Conservation (phyloP, 345 rosid genomes). For the Durio zibethinus region DNA sequence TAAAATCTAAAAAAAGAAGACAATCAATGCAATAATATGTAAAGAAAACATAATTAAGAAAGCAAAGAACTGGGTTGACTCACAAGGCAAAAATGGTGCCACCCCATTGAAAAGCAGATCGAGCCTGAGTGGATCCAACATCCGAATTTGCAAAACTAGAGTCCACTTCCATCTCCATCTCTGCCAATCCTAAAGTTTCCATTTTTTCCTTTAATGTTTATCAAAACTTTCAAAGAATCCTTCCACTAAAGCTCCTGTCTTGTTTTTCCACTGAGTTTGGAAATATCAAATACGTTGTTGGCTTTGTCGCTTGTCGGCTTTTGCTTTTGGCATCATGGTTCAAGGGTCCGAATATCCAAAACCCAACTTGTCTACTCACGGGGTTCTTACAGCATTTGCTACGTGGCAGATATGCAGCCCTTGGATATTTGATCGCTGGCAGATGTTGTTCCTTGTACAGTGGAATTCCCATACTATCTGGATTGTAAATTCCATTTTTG, state of each 20-base stretch:
- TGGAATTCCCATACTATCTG: background rate
- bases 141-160: background rate
- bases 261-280: background rate
- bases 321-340: background rate
- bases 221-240: background rate
- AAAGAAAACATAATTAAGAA: background rate
- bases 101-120: conserved; percentile 13
- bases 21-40: background rate
- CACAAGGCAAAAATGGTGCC: conserved; percentile 11
- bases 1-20: background rate
- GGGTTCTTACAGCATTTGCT: background rate
- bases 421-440: background rate
- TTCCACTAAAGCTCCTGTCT: background rate
- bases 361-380: background rate
- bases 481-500: background rate
- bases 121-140: background rate
- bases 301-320: background rate
- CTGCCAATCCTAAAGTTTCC: background rate
- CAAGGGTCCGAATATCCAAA: background rate
- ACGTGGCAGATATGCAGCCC: background rate
- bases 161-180: background rate
- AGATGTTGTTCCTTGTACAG: background rate
- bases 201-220: background rate
- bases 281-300: background rate
- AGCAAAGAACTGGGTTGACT: background rate